phyloP scores from a whole-genome alignment of 768 basidiomycete genomes.

The Phaffia australis region DNA sequence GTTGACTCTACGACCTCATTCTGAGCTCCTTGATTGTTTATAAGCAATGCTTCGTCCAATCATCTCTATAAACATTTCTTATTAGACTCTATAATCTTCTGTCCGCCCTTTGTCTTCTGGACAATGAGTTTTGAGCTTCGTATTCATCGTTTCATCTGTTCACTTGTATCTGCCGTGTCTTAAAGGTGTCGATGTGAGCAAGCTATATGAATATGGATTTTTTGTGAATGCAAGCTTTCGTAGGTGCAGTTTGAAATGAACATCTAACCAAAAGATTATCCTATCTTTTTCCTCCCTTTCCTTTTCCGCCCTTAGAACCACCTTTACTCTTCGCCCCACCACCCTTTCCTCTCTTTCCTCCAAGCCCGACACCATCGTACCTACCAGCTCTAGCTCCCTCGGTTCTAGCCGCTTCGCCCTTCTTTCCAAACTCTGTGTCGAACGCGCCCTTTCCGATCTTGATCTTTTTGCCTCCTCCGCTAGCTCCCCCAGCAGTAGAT shows the following conservation, averaged over 20 bases:
- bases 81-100: not conserved
- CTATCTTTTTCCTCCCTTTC: not conserved
- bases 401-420: conserved; percentile 1
- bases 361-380: not conserved
- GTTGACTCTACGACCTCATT: conserved; percentile 42
- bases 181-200: too few relatives aligned
- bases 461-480: conserved; percentile 15
- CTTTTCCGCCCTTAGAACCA: not conserved
- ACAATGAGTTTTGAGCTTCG: not conserved
- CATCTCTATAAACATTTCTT: not conserved
- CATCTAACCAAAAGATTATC: not conserved
- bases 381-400: conserved; percentile 25
- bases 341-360: not conserved
- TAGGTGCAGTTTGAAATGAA: too few relatives aligned
- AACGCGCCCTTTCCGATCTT: conserved; percentile 24
- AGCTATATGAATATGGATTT: too few relatives aligned
- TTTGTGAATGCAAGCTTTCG: too few relatives aligned
- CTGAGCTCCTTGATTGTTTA: too few relatives aligned
- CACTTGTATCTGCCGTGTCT: too few relatives aligned
- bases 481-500: conserved; percentile 21
- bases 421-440: conserved; percentile 23
- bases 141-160: not conserved
- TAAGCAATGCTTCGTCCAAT: too few relatives aligned
- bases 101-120: not conserved
- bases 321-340: not conserved